Base-by-base conservation (phyloP, 2,329 filamentous ascomycete genomes). In the Epicoccum nigrum region DNA sequence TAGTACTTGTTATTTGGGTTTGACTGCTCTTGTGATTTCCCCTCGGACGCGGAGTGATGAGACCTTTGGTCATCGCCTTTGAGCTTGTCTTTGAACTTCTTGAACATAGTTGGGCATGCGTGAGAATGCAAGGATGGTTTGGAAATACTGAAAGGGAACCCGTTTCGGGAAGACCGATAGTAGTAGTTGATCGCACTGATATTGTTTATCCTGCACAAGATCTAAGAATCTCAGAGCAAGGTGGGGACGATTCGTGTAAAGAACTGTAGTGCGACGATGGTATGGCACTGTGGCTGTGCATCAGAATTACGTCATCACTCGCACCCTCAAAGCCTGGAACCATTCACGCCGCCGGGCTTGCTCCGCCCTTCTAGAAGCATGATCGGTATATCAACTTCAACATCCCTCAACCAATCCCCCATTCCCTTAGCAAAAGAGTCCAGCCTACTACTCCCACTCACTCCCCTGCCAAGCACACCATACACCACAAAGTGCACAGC, bases 371-470 rank as follows among this genome's bases (percentile, higher is more conserved):
- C 62, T 13, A 70, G 39, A 25, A 71, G 54, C 53, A 46, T 60
- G 35, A 65, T 59, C 1, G 76, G 77, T 35, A 78, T 68, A 31
- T 76, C 69, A 31, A 79, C 71, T n/a, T 73, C 60, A 38, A 69
- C 70, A 51, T 77, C 77, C 19, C 79, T 62, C 27, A 82, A 59
- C 63, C 77, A 83, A 68, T 83, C 80, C 12, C 74, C 78, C 59
- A 82, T 81, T 0, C 80, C 79, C 59, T 83, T 83, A 1, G 77
- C 81, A 55, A 83, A 68, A 9, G 69, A 68, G 67, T 83, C 81
- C 15, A 83, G 55, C 31, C 73, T 60, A 19, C 67, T 73, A 8
- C 76, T 78, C 48, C 79, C 80, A 54, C 78, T 82, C 3, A 83
- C 71, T 7, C 73, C 73, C 11, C 69, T 45, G 4, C 70, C 72